Evolutionary conservation across 2,329 filamentous ascomycete genomes (phyloP).

Genomic region (Verticillium klebahnii): DNA sequence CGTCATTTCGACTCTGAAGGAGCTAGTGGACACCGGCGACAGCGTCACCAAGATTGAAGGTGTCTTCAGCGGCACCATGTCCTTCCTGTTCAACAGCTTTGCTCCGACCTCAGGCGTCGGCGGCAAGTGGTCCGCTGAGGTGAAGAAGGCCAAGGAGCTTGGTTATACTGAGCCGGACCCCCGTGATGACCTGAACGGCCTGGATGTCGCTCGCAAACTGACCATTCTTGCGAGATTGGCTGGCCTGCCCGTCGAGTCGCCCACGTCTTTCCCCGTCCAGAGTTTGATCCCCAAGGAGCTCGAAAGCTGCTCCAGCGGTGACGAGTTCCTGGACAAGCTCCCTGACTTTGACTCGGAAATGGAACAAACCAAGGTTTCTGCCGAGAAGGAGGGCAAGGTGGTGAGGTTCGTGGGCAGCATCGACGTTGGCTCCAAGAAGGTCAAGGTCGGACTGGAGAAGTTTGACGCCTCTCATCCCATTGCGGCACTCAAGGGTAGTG

Average conservation of each 20-base stretch:
- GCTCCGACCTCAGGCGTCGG: conserved; percentile 72
- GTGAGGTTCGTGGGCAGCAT: conserved; percentile 92
- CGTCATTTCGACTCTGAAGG: conserved; percentile 87
- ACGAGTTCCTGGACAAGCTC: conserved; percentile 80
- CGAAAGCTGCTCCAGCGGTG: conserved; percentile 68
- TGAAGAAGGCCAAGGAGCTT: conserved; percentile 84
- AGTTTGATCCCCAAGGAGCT: conserved; percentile 87
- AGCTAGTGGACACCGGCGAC: conserved; percentile 92
- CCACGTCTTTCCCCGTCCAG: conserved; percentile 88
- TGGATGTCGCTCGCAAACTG: conserved; percentile 91
- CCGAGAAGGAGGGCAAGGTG: conserved; percentile 83
- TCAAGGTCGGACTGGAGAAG: conserved; percentile 90
- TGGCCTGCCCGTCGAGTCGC: conserved; percentile 75
- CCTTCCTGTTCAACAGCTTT: conserved; percentile 97
- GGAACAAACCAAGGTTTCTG: conserved; percentile 81
- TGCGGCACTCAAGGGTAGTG: conserved; percentile 90
- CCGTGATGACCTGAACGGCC: conserved; percentile 78
- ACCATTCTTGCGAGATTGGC: conserved; percentile 88
- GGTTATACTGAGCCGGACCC: conserved; percentile 92
- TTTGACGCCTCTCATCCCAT: conserved; percentile 87
- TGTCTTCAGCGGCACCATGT: conserved; percentile 96
- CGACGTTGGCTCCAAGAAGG: conserved; percentile 71
- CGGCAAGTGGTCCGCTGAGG: conserved; percentile 85
- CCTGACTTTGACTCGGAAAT: conserved; percentile 84
- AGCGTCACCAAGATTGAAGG: conserved; percentile 89